phyloP scores from a whole-genome alignment of 31 red algal genomes.

The Pterothamnion heteromorphum region DNA sequence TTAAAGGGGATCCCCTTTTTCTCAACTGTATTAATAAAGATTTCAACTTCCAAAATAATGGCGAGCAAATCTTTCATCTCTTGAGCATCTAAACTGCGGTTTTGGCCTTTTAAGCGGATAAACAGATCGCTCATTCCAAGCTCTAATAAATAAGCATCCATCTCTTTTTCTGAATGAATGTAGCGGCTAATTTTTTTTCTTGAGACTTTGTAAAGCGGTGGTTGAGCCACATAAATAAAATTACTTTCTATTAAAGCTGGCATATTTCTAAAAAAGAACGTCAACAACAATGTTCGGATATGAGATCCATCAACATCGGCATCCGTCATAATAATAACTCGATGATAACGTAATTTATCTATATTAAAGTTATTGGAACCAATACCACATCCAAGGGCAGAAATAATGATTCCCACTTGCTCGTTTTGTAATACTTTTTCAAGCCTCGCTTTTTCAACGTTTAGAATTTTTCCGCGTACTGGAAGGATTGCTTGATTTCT shows the following conservation, averaged over 20 bases:
- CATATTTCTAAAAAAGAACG: slow-evolving; percentile 48
- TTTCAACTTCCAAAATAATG: no score
- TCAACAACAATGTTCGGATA: slow-evolving; percentile 46
- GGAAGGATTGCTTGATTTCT: slow-evolving; percentile 30
- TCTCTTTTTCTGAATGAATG: slow-evolving; percentile 13
- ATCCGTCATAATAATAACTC: slow-evolving; percentile 38
- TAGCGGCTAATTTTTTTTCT: not conserved
- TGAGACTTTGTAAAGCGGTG: slow-evolving; percentile 26
- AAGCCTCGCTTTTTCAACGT: slow-evolving; percentile 5
- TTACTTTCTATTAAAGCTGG: slow-evolving; percentile 24
- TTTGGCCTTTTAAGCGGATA: no score
- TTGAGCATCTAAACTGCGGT: no score
- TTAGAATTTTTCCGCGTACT: slow-evolving; percentile 48
- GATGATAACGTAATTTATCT: slow-evolving; percentile 27
- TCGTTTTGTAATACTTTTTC: slow-evolving; percentile 9
- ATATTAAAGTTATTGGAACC: slow-evolving; percentile 22
- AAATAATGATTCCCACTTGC: slow-evolving; percentile 10
- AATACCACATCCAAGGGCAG: slow-evolving; percentile 30
- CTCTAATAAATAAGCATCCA: not conserved
- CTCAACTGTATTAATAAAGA: no score
- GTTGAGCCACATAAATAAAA: slow-evolving; percentile 33
- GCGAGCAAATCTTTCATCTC: no score
- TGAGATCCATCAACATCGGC: slow-evolving; percentile 50
- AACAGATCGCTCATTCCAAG: no score
- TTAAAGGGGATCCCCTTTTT: no score